These are phyloP conservation scores for Dicorynia guianensis DNA, from an alignment of 306 rosid genomes.

Conservation along the genomic window DNA sequence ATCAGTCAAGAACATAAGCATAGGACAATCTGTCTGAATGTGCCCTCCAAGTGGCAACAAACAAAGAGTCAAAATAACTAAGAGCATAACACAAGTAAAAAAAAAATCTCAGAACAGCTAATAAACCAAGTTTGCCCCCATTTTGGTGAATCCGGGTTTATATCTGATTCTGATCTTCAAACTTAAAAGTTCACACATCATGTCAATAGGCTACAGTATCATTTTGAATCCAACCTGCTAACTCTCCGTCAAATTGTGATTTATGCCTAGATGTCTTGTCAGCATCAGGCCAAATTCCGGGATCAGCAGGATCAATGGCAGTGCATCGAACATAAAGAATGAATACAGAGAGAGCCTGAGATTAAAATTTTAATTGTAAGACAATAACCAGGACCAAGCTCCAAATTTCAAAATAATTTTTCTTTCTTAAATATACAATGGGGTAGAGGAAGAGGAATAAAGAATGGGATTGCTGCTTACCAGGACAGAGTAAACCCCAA, in stretches of 20 bases:
- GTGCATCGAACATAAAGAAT: constrained; percentile 82
- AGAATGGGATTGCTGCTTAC: constrained; percentile 49
- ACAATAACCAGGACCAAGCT: constrained; percentile 13
- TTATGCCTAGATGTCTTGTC: constrained; percentile 56
- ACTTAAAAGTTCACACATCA: constrained; percentile 21
- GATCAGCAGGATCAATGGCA: constrained; percentile 85
- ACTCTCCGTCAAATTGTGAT: constrained; percentile 56
- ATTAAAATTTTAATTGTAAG: constrained; percentile 31
- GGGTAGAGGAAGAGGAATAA: constrained; percentile 8
- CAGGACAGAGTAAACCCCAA: constrained; percentile 72
- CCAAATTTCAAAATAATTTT: background rate
- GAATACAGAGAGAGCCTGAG: constrained; percentile 78
- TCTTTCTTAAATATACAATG: background rate
- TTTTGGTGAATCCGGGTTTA: constrained; percentile 15
- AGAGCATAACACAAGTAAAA: background rate
- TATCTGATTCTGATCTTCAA: constrained; percentile 21
- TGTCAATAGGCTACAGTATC: constrained; percentile 29
- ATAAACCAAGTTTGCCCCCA: background rate
- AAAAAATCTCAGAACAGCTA: background rate
- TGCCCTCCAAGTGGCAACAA: constrained; percentile 25
- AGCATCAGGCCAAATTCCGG: constrained; percentile 61
- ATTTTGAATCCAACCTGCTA: constrained; percentile 53
- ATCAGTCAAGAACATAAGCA: background rate
- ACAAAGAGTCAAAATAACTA: background rate
- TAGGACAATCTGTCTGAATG: constrained; percentile 21